phyloP scores from a whole-genome alignment of 1,284 basidiomycete species.

The Golubevia sp. region DNA sequence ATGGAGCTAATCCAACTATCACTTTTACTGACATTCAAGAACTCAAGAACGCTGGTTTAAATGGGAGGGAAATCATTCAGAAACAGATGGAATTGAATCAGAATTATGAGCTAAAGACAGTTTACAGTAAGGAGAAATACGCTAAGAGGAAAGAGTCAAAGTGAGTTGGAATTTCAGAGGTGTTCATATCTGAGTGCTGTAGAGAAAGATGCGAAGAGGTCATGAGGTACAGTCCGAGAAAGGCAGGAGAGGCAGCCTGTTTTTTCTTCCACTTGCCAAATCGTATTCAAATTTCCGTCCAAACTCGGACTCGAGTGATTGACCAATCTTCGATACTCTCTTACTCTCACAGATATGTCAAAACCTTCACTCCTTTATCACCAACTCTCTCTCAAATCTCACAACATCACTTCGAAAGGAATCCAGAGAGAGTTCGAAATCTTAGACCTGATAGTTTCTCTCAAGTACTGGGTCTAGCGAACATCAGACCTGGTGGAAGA shows the following conservation, averaged over 20 bases:
- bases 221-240: too few relatives aligned
- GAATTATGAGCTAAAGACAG: conserved; percentile 45
- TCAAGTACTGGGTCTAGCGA: conserved; percentile 82
- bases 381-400: conserved; percentile 86
- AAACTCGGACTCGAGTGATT: too few relatives aligned
- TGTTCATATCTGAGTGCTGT: background rate
- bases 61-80: conserved; percentile 52
- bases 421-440: conserved; percentile 75
- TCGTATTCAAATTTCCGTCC: too few relatives aligned
- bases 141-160: conserved; percentile 54
- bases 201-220: background rate
- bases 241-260: too few relatives aligned
- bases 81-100: conserved; percentile 37
- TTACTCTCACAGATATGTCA: conserved; percentile 72
- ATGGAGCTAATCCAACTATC: conserved; percentile 42
- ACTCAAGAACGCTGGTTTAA: conserved; percentile 44
- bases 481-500: conserved; percentile 81
- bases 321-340: background rate
- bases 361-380: conserved; percentile 83
- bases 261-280: too few relatives aligned
- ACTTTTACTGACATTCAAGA: conserved; percentile 54
- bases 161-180: conserved; percentile 10
- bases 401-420: conserved; percentile 77
- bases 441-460: conserved; percentile 85
- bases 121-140: conserved; percentile 54